Base-by-base conservation (phyloP, 257 asterid genomes). In the Apocynum venetum region DNA sequence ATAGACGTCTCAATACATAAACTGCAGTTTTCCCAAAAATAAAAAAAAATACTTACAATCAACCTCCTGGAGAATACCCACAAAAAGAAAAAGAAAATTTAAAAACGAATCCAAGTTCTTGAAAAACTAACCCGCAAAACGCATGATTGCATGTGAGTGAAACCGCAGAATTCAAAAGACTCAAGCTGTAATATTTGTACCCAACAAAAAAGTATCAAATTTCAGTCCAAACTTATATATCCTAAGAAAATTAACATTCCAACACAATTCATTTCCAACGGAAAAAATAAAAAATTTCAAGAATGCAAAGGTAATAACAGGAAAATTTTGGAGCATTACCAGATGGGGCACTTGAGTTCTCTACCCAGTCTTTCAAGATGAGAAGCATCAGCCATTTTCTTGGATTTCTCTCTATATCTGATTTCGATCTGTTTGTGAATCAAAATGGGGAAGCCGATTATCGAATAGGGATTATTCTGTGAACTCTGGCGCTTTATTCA, bases 341-440 rank as follows among this genome's bases (percentile, higher is more conserved):
- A 95, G 76, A 95, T 95, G 40, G 99, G 98, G 64, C 99, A 95
- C 84, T 95, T 93, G 86, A 95, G 99, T 87, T 95, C 99, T 88
- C 94, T 87, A 25, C 97, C 99, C 99, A 95, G 90, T 76, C 87
- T 90, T 79, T 93, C 99, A 4, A 93, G 93, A 76, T 95, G 96
- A 17, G 92, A 88, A 63, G 85, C 70, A 72, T 90, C 96, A 35
- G 96, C 91, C 98, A 93, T 93, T 82, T 40, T 70, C 51, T 65
- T 56, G 61, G 31, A 40, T 49, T 8, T 36, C 15, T 25, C 14
- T 8, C 25, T 70, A 15, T 14, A 2, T 40, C 51, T 51, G 35
- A 65, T 56, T 61, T 15, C 73, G 48, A 67, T 8, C 63, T 59
- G 63, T 17, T 60, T 25, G 60, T 38, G 77, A 51, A 38, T 57